phyloP scores from a whole-genome alignment of 2,329 filamentous ascomycete genomes.

The Dothideomycetes sp. region DNA sequence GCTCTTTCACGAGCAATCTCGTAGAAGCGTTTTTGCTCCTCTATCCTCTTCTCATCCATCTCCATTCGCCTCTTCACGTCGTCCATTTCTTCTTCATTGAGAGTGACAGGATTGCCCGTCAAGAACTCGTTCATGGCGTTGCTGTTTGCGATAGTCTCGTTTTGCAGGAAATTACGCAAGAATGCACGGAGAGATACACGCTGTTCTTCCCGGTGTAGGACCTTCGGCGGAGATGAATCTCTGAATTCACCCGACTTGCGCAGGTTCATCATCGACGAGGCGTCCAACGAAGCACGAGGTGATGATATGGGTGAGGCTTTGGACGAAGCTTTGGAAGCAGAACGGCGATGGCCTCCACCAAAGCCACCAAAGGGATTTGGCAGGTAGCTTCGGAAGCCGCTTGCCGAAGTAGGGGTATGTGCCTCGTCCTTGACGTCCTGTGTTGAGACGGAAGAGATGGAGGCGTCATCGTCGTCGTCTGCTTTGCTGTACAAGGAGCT shows the following conservation, averaged over 20 bases:
- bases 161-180: conserved; percentile 74
- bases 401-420: conserved; percentile 12
- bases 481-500: conserved; percentile 53
- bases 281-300: conserved; percentile 26
- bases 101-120: conserved; percentile 58
- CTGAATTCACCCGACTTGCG: conserved; percentile 17
- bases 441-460: conserved; percentile 71
- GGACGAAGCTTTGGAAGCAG: conserved; percentile 16
- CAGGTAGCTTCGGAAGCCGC: conserved; percentile 37
- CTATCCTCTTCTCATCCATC: conserved; percentile 78
- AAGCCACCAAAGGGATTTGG: conserved; percentile 18
- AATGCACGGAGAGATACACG: conserved; percentile 86
- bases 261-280: conserved; percentile 19
- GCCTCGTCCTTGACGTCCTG: conserved; percentile 33
- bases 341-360: conserved; percentile 16
- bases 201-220: conserved; percentile 80
- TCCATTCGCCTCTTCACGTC: conserved; percentile 73
- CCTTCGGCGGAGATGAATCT: conserved; percentile 21
- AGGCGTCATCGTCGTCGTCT: conserved; percentile 56
- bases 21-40: conserved; percentile 91
- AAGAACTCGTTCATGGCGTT: conserved; percentile 80
- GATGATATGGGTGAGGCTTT: conserved; percentile 16
- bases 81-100: conserved; percentile 71
- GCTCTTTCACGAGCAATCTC: conserved; percentile 87
- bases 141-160: conserved; percentile 72